Percentiles rank a stretch among this genome's conserved stretches.
Evolutionary conservation across 768 basidiomycete genomes (phyloP).

Genomic region (Aureoboletus auriporus): DNA sequence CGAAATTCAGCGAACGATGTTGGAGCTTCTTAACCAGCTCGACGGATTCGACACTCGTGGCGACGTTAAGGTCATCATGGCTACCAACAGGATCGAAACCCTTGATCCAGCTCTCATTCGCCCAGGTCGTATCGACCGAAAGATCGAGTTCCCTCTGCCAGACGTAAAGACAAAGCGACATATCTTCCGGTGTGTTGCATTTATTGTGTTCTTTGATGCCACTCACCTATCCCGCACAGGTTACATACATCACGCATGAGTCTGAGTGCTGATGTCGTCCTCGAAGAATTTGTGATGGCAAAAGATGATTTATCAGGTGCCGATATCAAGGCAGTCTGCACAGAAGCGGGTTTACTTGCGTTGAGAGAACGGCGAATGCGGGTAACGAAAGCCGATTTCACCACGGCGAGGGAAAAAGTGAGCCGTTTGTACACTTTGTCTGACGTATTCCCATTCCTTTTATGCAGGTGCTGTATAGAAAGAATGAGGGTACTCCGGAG

Average conservation of each 20-base stretch:
- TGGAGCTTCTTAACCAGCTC: slow-evolving; percentile 96
- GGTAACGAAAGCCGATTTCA: slow-evolving; percentile 89
- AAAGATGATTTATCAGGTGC: slow-evolving; percentile 97
- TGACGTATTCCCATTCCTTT: slow-evolving; percentile 3
- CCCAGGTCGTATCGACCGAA: slow-evolving; percentile 96
- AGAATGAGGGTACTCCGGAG: slow-evolving; percentile 96
- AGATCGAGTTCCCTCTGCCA: slow-evolving; percentile 97
- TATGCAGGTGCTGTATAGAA: slow-evolving; percentile 78
- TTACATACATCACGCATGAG: slow-evolving; percentile 96
- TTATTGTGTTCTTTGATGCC: background rate
- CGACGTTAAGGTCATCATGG: slow-evolving; percentile 99
- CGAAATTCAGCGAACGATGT: slow-evolving; percentile 98
- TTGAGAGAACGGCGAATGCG: slow-evolving; percentile 93
- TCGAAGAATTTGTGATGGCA: slow-evolving; percentile 92
- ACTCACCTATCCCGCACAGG: slow-evolving; percentile 33
- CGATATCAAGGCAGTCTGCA: slow-evolving; percentile 98
- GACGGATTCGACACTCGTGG: slow-evolving; percentile 99
- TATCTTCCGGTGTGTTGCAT: slow-evolving; percentile 75
- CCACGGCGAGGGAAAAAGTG: slow-evolving; percentile 91
- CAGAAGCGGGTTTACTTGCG: slow-evolving; percentile 95
- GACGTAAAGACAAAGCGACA: slow-evolving; percentile 99
- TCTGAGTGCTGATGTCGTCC: slow-evolving; percentile 78
- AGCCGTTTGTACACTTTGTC: slow-evolving; percentile 7
- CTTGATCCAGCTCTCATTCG: slow-evolving; percentile 97
- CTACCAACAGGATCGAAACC: slow-evolving; percentile 96